Conservation (phyloP, 1,284 basidiomycete genomes). For the Amylostereum chailletii region DNA sequence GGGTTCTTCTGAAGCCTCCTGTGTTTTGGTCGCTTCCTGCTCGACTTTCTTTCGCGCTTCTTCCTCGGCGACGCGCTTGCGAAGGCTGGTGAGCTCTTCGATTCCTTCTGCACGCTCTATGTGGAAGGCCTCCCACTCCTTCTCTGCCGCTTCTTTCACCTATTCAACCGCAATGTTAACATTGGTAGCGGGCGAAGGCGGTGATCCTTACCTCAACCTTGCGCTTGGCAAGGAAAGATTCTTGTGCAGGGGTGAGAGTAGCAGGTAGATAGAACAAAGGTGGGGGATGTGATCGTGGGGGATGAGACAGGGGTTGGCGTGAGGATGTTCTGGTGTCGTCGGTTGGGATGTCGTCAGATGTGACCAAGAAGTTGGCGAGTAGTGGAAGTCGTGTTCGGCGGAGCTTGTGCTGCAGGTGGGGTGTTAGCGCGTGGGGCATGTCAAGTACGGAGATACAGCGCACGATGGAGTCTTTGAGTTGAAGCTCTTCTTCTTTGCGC, state of each 20-base stretch:
- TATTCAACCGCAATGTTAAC: slow-evolving; percentile 18
- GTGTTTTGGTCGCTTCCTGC: slow-evolving; percentile 18
- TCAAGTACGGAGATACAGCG: slow-evolving; percentile 16
- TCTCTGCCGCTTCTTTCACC: slow-evolving; percentile 55
- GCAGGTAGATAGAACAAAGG: slow-evolving; percentile 71
- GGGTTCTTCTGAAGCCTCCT: slow-evolving; percentile 10
- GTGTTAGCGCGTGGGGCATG: background rate
- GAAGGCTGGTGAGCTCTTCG: slow-evolving; percentile 51
- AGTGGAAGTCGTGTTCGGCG: slow-evolving; percentile 58
- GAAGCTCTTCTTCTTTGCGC: slow-evolving; percentile 71
- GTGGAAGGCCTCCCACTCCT: slow-evolving; percentile 58
- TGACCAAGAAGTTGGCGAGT: slow-evolving; percentile 69
- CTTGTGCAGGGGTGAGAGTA: slow-evolving; percentile 59
- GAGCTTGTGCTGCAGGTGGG: slow-evolving; percentile 49
- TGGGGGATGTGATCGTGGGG: slow-evolving; percentile 58
- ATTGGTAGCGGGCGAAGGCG: background rate
- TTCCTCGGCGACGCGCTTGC: slow-evolving; percentile 57
- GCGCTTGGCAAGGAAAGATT: slow-evolving; percentile 51
- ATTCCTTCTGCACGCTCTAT: slow-evolving; percentile 50
- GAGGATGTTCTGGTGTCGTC: slow-evolving; percentile 21
- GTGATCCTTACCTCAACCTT: slow-evolving; percentile 45
- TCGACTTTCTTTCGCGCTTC: slow-evolving; percentile 27
- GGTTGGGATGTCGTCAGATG: slow-evolving; percentile 57
- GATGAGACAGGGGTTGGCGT: slow-evolving; percentile 37
- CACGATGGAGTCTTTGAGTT: slow-evolving; percentile 71